Evolutionary conservation across 129 eudicot species (phyloP).

Genomic region (Pittosporum tobira): DNA sequence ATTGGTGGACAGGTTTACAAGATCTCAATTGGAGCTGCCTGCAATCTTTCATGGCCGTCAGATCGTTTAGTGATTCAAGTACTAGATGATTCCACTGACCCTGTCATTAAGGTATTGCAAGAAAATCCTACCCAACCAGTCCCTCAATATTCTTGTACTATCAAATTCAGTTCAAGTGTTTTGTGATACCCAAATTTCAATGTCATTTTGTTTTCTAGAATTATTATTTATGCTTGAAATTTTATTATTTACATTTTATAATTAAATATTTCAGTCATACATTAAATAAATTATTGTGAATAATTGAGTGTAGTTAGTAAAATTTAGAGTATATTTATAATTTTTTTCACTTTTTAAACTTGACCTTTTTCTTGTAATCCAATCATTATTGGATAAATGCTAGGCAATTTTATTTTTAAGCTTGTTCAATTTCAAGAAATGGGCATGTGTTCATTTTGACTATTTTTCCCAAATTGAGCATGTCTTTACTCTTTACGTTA

Average conservation of each 20-base stretch:
- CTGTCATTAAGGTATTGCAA: conserved; percentile 50
- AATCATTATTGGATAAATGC: too few species aligned
- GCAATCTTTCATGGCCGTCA: conserved; percentile 80
- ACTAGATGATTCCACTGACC: conserved; percentile 91
- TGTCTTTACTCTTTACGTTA: too few species aligned
- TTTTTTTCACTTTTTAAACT: too few species aligned
- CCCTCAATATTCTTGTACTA: background rate
- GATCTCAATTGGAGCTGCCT: conserved; percentile 92
- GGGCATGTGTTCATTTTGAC: too few species aligned
- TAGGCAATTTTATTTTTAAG: too few species aligned
- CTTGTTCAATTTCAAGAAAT: too few species aligned
- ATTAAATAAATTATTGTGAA: too few species aligned
- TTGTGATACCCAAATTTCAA: background rate
- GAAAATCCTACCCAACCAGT: conserved; percentile 7
- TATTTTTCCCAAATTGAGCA: too few species aligned
- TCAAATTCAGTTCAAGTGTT: too few species aligned
- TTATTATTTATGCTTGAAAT: background rate
- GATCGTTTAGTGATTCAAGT: conserved; percentile 92
- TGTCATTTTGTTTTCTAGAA: background rate
- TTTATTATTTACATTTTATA: conserved; percentile 6
- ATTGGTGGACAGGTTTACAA: conserved; percentile 59
- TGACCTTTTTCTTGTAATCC: too few species aligned
- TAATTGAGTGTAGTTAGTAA: too few species aligned
- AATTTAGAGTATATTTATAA: too few species aligned
- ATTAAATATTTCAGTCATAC: conserved; percentile 8